Evolutionary conservation across 805 yeast genomes (phyloP), one percentile per base, ranked within the genome.

Genomic region (Lipomyces kockii): DNA sequence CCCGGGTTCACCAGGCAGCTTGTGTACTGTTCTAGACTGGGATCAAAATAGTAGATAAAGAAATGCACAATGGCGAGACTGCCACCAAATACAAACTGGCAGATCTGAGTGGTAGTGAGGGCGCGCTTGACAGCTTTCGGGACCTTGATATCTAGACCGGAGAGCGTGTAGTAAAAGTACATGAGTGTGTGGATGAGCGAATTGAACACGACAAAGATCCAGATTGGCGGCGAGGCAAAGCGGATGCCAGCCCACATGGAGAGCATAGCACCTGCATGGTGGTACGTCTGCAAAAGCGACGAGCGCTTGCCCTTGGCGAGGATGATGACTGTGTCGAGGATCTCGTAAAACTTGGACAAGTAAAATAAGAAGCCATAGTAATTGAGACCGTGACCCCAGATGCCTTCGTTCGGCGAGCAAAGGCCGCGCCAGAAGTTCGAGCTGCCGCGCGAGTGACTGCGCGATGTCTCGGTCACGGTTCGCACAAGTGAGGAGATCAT

Each of bases 221-320:
- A 89, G 76, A 89, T 89, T 46, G 92, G 92, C 4, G 92, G 90
- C 14, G 90, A 84, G 61, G 84, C 85, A 77, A 80, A 89, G 65
- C 92, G 80, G 64, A 87, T 84, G 1, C 92, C 92, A 7, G 90
- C 85, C 92, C 92, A 89, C 92, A 89, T 89, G 67, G 90, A 87
- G 78, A 89, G 80, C 87, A 89, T 89, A 60, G 92, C 92, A 32
- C 92, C 92, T 4, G 92, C 85, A 76, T 89, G 92, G 76, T 89
- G 92, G 78, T 89, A 89, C 65, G 89, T 85, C 77, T 89, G 92
- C 74, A 89, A 80, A 65, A 89, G 79, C 5, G 89, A 85, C 14
- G 89, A 85, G 17, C 87, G 89, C 75, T 83, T 82, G 55, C 92
- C 92, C 77, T 89, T 89, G 66, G 87, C 80, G 63, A 89, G 80